Evolutionary conservation across 306 rosid genomes (phyloP), one percentile per base, ranked within the genome.

Genomic region (Calophaca sinica): DNA sequence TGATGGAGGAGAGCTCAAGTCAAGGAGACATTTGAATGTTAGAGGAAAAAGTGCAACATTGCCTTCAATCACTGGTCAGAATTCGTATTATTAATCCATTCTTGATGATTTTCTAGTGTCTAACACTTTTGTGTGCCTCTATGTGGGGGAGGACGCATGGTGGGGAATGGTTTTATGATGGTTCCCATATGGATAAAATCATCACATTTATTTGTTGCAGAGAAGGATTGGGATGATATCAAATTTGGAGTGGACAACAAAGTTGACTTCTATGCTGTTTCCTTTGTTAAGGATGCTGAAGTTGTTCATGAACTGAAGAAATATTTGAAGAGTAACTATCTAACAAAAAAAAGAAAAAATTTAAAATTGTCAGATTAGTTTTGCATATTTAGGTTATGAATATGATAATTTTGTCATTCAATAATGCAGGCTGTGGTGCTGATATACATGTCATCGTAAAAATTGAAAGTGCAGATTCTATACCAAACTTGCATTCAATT

Each of bases 171-270:
- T 33, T 60, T 54, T 80, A 29, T 55, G 33, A 26, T 52, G 70
- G 48, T 48, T 62, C 51, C 5, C 26, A 0, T 52, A 59, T 49
- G 51, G 35, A 59, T 48, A 53, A 71, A 26, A 74, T 36, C 52
- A 10, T 85, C 46, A 7, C 62, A 9, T 74, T 1, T 84, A 57
- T 75, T 74, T 90, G 6, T 52, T 88, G 83, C 99, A 90, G 99
- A 94, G 79, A 94, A 94, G 94, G 99, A 94, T 79, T 94, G 99
- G 99, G 99, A 94, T 66, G 99, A 94, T 79, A 94, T 94, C 78
- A 89, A 94, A 86, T 94, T 94, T 76, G 99, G 99, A 84, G 98
- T 92, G 49, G 99, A 94, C 72, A 94, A 94, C 86, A 48, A 86
- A 89, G 97, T 94, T 80, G 99, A 94, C 76, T 94, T 94, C 79